Conservation (phyloP, 345 rosid genomes). For the Linum tenue region DNA sequence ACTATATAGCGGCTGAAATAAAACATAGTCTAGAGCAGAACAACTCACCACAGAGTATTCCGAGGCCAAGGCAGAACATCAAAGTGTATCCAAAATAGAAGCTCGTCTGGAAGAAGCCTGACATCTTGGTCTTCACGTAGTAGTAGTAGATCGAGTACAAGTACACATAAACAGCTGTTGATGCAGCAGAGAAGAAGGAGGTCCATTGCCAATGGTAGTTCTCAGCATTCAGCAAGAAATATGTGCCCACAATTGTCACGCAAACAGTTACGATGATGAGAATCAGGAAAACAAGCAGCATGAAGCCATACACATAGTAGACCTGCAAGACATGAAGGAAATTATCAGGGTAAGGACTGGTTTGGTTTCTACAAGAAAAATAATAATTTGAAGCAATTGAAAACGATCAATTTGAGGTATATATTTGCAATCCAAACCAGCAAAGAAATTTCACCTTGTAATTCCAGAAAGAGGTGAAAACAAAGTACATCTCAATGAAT, state of each 20-base stretch:
- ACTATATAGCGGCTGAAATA: not conserved
- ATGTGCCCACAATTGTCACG: slow-evolving; percentile 88
- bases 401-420: not conserved
- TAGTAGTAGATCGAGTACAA: slow-evolving; percentile 82
- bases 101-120: slow-evolving; percentile 94
- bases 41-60: slow-evolving; percentile 83
- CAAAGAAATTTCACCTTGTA: slow-evolving; percentile 56
- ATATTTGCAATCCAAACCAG: no score
- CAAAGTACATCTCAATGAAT: slow-evolving; percentile 94
- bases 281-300: slow-evolving; percentile 81
- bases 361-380: no score
- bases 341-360: not conserved
- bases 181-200: slow-evolving; percentile 87
- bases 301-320: slow-evolving; percentile 87
- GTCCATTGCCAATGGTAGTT: slow-evolving; percentile 99
- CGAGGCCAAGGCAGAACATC: slow-evolving; percentile 94
- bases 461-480: slow-evolving; percentile 96
- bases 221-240: slow-evolving; percentile 88
- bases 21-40: not conserved
- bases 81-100: slow-evolving; percentile 92
- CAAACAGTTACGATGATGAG: slow-evolving; percentile 81
- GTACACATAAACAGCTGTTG: slow-evolving; percentile 86
- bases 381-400: not conserved
- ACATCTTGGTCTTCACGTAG: slow-evolving; percentile 88
- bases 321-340: slow-evolving; percentile 38